Conservation (phyloP, 768 basidiomycete species). For the Suillus tomentosus region DNA sequence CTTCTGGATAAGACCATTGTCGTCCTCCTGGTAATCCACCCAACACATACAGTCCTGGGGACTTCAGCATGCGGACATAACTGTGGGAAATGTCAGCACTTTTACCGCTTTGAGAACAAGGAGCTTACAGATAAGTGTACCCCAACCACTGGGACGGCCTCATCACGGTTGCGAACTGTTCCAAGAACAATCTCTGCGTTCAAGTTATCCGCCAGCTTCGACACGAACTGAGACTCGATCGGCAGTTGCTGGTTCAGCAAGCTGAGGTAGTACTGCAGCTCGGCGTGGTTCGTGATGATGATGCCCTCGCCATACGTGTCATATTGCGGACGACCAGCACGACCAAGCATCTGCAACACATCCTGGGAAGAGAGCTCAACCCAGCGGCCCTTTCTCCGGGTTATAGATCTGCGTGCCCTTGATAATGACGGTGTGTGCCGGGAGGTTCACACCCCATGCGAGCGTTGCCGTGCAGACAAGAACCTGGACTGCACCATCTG, state of each 20-base stretch:
- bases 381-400: slow-evolving; percentile 98
- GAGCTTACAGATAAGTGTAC: slow-evolving; percentile 86
- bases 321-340: slow-evolving; percentile 95
- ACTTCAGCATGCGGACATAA: slow-evolving; percentile 92
- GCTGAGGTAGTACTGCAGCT: slow-evolving; percentile 95
- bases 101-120: slow-evolving; percentile 5
- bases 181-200: slow-evolving; percentile 98
- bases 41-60: slow-evolving; percentile 86
- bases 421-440: slow-evolving; percentile 97
- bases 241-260: slow-evolving; percentile 97
- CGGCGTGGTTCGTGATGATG: slow-evolving; percentile 97
- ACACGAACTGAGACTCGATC: slow-evolving; percentile 94
- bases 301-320: slow-evolving; percentile 97
- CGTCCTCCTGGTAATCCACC: slow-evolving; percentile 91
- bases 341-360: slow-evolving; percentile 97
- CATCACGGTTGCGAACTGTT: slow-evolving; percentile 91
- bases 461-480: slow-evolving; percentile 97
- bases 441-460: slow-evolving; percentile 99
- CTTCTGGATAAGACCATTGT: slow-evolving; percentile 83
- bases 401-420: slow-evolving; percentile 99
- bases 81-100: slow-evolving; percentile 31
- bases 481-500: slow-evolving; percentile 89
- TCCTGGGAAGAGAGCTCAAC: slow-evolving; percentile 94
- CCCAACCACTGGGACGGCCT: slow-evolving; percentile 98
- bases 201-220: slow-evolving; percentile 90